These are phyloP conservation scores for Raffaelea ambrosiae DNA, from an alignment of 2,329 filamentous ascomycete genomes.

Conservation along the genomic window DNA sequence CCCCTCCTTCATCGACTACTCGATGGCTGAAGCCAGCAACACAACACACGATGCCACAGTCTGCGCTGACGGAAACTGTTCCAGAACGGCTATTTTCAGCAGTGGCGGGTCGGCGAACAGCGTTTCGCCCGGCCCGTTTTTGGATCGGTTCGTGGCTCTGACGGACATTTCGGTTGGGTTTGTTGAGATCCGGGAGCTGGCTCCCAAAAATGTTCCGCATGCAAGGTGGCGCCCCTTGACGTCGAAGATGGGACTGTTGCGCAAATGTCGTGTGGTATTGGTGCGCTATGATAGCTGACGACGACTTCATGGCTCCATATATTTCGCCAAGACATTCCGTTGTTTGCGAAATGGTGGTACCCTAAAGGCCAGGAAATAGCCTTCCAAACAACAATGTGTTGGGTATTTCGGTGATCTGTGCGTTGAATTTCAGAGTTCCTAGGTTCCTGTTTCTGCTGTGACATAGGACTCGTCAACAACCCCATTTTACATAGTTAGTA, in stretches of 20 bases:
- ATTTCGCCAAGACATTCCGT: too few species aligned
- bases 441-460: too few species aligned
- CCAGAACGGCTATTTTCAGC: slow-evolving; percentile 12
- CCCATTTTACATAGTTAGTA: too few species aligned
- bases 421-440: too few species aligned
- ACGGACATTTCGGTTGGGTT: slow-evolving; percentile 12
- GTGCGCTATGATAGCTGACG: too few species aligned
- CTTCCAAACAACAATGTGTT: too few species aligned
- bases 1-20: slow-evolving; percentile 6
- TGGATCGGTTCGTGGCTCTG: slow-evolving; percentile 13
- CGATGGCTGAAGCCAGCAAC: background rate
- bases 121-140: slow-evolving; percentile 12
- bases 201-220: slow-evolving; percentile 10
- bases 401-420: too few species aligned
- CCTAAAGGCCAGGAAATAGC: too few species aligned
- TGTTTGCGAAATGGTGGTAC: too few species aligned
- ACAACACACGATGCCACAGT: background rate
- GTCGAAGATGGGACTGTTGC: slow-evolving; percentile 15
- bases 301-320: too few species aligned
- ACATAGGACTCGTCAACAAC: too few species aligned
- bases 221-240: slow-evolving; percentile 11
- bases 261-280: slow-evolving; percentile 16
- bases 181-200: slow-evolving; percentile 16
- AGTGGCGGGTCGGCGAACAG: slow-evolving; percentile 12
- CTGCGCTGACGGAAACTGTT: slow-evolving; percentile 6